These are phyloP conservation scores for Penicillium freii DNA, from an alignment of 2,329 filamentous ascomycete species.

Conservation along the genomic window DNA sequence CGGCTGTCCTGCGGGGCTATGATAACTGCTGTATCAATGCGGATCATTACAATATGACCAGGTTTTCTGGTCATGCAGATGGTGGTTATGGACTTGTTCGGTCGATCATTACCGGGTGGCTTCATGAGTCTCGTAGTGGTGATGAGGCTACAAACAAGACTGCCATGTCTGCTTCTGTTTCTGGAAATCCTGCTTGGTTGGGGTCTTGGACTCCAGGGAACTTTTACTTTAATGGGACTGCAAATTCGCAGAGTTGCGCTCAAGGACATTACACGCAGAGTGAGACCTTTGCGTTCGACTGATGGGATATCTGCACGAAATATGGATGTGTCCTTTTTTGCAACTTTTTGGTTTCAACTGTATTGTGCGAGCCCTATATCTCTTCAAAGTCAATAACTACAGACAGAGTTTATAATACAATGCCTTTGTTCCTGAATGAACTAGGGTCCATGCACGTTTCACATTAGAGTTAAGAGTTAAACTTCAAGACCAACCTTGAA, in stretches of 20 bases:
- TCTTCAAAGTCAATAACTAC: not conserved
- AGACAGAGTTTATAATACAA: not conserved
- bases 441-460: not conserved
- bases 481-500: not conserved
- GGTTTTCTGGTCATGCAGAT: conserved; percentile 2
- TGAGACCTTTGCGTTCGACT: not conserved
- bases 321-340: too few species aligned
- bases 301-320: not conserved
- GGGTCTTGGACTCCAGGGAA: not conserved
- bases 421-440: not conserved
- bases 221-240: not conserved
- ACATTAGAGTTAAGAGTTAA: not conserved
- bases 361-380: not conserved
- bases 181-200: conserved; percentile 1
- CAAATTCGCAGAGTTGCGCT: not conserved
- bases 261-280: not conserved
- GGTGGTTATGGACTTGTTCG: conserved; percentile 1
- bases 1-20: conserved; percentile 8
- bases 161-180: not conserved
- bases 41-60: conserved; percentile 10
- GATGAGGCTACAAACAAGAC: not conserved
- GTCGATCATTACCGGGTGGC: not conserved
- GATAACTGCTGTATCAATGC: conserved; percentile 5
- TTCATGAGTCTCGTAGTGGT: not conserved
- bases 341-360: not conserved